phyloP scores from a whole-genome alignment of 1,139 yeast species.

The Yamadazyma pseudoaaseri region DNA sequence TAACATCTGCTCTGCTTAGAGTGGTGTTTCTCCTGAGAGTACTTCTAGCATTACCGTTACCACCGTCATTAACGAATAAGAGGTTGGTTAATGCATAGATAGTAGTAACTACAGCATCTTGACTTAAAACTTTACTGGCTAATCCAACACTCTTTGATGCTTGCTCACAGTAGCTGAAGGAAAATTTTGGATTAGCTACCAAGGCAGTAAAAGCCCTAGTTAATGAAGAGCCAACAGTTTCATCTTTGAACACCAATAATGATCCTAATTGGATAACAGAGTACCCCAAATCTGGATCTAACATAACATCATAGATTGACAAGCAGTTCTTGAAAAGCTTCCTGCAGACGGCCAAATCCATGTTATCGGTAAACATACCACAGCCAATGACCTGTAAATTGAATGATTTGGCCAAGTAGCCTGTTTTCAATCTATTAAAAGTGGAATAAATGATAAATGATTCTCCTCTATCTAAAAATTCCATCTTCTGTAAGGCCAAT shows the following conservation, averaged over 20 bases:
- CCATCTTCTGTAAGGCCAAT: slow-evolving; percentile 40
- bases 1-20: slow-evolving; percentile 17
- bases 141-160: slow-evolving; percentile 44
- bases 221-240: slow-evolving; percentile 44
- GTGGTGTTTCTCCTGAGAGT: slow-evolving; percentile 26
- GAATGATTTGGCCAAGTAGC: slow-evolving; percentile 40
- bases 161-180: slow-evolving; percentile 27
- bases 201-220: slow-evolving; percentile 51
- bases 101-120: slow-evolving; percentile 83
- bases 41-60: slow-evolving; percentile 22
- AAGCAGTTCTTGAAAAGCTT: slow-evolving; percentile 38
- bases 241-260: slow-evolving; percentile 48
- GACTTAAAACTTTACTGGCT: slow-evolving; percentile 52
- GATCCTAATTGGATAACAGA: slow-evolving; percentile 56
- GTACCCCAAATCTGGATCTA: slow-evolving; percentile 47
- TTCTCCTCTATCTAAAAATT: slow-evolving; percentile 45
- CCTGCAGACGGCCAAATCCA: slow-evolving; percentile 32
- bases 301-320: slow-evolving; percentile 41
- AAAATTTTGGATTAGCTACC: slow-evolving; percentile 43
- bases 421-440: slow-evolving; percentile 35
- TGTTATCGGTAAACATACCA: slow-evolving; percentile 41
- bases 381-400: slow-evolving; percentile 43
- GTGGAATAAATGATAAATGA: slow-evolving; percentile 45
- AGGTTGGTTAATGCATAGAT: slow-evolving; percentile 81
- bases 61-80: slow-evolving; percentile 56